Evolutionary conservation across 305 asterid genomes (phyloP), one percentile per base, ranked within the genome.

Genomic region (Fraxinus platypoda): DNA sequence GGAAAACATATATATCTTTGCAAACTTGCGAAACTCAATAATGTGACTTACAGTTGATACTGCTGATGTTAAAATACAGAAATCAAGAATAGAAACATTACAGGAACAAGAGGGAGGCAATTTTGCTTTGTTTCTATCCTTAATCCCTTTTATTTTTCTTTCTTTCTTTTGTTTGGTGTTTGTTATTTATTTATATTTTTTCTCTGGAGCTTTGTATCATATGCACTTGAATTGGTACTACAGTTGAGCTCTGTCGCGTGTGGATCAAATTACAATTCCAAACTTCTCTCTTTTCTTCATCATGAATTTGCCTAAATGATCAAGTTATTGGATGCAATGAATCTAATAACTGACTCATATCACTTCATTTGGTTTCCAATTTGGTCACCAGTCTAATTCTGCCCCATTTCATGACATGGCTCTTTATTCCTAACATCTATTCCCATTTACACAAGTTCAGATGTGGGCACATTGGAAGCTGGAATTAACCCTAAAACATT

Each of bases 321-420:
- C 30, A 43, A 81, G 38, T 70, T 17, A 30, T 41, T 43, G 52
- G 68, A 21, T 81, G 81, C 74, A 64, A 46, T 41, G 77, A 66
- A 71, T 76, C 52, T 68, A 28, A 76, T 70, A 66, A 66, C 28
- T 31, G 78, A 59, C 38, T 74, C 21, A 26, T n/a, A 54, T 17
- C 26, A n/a, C 26, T 54, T 54, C 23, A 54, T 54, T 19, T 54
- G 66, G 66, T 54, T 54, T 54, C 26, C 66, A 54, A 54, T n/a
- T 54, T 54, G 66, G 68, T 57, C 68, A 19, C 12, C 68, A 19
- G 12, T 57, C 68, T 57, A 57, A 57, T 19, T 57, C 4, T 28
- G 12, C 25, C 68, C 68, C 68, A 57, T 57, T 57, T 57, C 26
- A 57, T 19, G 68, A 19, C 9, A 6, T 19, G 23, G 66, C 28